Evolutionary conservation across 176 grass and related monocot species (phyloP), one percentile per base, ranked within the genome.

Genomic region (Chloris gayana): DNA sequence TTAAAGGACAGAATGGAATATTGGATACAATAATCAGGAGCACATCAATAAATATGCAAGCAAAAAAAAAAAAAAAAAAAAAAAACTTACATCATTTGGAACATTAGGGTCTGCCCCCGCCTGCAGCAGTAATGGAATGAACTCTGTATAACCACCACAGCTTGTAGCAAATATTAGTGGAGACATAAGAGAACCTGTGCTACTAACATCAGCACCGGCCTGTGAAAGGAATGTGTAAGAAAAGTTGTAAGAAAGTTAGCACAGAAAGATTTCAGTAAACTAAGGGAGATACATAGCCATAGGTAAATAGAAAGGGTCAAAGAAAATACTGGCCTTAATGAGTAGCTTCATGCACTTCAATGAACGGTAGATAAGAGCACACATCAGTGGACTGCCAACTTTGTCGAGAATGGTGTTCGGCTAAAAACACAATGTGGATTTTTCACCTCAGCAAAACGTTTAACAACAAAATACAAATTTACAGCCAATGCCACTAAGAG

Each of bases 311-410:
- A 80, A 67, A 18, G 4, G 49, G 35, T 12, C 71, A 72, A n/a
- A n/a, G 3, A 75, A 19, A 76, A 70, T 63, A 82, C 78, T 82
- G 41, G 56, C 78, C 85, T 87, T 82, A 26, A 82, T 75, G 19
- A 87, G 85, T 87, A 87, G 78, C 41, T 87, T 82, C 85, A 82
- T 63, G 72, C 78, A 87, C 72, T 87, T 87, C 72, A 82, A n/a
- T 19, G 78, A 87, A 42, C 64, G 72, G 64, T 38, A 69, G 35
- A 69, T 5, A 69, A 86, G 4, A 81, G 84, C 38, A 69, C 63
- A 49, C 11, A 50, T 45, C 17, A 86, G 71, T 4, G 84, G 51
- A 50, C 22, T 68, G 27, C 62, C 41, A 42, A 42, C 38, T 9
- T 25, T 12, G 4, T 30, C 27, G 25, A 38, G 2, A 25, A 34